These are phyloP conservation scores for Xylariaceae sp. DNA, from an alignment of 2,329 filamentous ascomycete genomes.

Conservation along the genomic window DNA sequence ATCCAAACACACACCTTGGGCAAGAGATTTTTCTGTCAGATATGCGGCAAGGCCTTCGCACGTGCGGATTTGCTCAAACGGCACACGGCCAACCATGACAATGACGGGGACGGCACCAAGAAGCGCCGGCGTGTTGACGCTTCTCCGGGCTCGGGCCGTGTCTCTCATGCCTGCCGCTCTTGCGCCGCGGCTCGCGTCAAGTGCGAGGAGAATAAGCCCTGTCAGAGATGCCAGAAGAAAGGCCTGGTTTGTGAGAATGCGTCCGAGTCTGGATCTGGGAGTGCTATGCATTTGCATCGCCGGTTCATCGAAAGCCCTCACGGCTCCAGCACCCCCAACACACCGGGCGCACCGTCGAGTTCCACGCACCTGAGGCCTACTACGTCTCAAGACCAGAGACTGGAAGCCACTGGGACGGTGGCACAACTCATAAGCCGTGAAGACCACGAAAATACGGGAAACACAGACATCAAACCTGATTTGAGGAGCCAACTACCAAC, in stretches of 20 bases:
- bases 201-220: constrained; percentile 51
- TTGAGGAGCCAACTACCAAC: constrained; percentile 32
- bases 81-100: constrained; percentile 47
- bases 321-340: constrained; percentile 12
- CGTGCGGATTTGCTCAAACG: constrained; percentile 49
- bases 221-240: constrained; percentile 44
- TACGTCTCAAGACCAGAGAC: constrained; percentile 19
- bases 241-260: constrained; percentile 41
- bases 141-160: constrained; percentile 42
- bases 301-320: constrained; percentile 34
- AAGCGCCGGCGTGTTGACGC: constrained; percentile 42
- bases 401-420: constrained; percentile 3
- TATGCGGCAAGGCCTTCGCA: constrained; percentile 50
- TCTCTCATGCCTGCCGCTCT: constrained; percentile 47
- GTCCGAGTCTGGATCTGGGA: constrained; percentile 35
- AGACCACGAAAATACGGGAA: constrained; percentile 25
- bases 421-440: constrained; percentile 21
- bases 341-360: constrained; percentile 10
- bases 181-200: constrained; percentile 50
- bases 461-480: constrained; percentile 28
- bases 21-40: constrained; percentile 28
- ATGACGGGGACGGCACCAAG: constrained; percentile 39
- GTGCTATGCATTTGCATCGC: constrained; percentile 40
- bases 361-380: constrained; percentile 8
- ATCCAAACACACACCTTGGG: constrained; percentile 27